These are phyloP conservation scores for Amanita phalloides DNA, from an alignment of 768 basidiomycete genomes.

Conservation along the genomic window DNA sequence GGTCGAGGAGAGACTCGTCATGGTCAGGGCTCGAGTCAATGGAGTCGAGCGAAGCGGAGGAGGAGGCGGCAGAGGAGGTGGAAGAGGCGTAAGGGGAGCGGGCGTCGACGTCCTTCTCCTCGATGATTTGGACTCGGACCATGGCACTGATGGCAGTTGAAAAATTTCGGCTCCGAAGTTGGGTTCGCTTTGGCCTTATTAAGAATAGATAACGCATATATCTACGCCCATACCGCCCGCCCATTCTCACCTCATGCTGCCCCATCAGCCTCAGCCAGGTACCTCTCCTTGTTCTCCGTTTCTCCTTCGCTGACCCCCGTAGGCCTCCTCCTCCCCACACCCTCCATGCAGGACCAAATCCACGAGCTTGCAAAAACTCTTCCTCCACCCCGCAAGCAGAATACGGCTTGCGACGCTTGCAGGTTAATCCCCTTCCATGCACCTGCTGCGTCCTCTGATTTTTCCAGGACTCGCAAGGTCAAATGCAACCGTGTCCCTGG, in stretches of 20 bases:
- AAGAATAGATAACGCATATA: conserved; percentile 17
- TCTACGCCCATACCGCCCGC: conserved; percentile 13
- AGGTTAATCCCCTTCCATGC: conserved; percentile 32
- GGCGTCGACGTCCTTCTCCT: conserved; percentile 54
- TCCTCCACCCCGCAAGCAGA: conserved; percentile 84
- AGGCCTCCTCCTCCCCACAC: conserved; percentile 56
- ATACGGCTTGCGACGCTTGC: conserved; percentile 91
- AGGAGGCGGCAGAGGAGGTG: conserved; percentile 64
- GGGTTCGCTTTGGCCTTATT: conserved; percentile 2
- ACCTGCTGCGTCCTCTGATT: conserved; percentile 7
- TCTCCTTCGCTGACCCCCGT: conserved; percentile 10
- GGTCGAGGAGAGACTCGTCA: conserved; percentile 83
- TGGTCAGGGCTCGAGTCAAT: conserved; percentile 58
- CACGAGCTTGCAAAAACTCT: conserved; percentile 73
- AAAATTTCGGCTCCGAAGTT: conserved; percentile 17
- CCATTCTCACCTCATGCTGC: conserved; percentile 12
- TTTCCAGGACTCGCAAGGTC: conserved; percentile 68
- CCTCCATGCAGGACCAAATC: conserved; percentile 69
- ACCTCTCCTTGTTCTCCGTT: conserved; percentile 7
- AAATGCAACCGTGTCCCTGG: conserved; percentile 80
- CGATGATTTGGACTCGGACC: conserved; percentile 91
- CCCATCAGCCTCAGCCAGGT: conserved; percentile 22
- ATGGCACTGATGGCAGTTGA: conserved; percentile 28
- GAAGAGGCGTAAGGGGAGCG: conserved; percentile 66
- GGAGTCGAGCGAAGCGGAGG: conserved; percentile 69